Conservation (phyloP, 2,329 filamentous ascomycete genomes). For the Graphilbum sp. region DNA sequence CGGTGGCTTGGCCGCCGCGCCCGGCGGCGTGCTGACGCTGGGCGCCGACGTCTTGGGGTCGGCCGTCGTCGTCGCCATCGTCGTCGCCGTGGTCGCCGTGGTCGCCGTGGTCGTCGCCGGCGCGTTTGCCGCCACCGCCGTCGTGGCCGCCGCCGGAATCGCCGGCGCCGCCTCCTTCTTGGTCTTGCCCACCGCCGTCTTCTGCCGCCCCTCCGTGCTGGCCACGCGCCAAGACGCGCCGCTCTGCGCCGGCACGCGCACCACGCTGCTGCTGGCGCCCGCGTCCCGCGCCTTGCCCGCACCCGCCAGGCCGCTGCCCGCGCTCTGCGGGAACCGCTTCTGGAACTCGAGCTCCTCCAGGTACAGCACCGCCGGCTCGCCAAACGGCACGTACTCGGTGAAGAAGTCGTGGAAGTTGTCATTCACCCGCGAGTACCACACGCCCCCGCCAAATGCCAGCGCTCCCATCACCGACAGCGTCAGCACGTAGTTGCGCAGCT, state of each 20-base stretch:
- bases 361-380: constrained; percentile 87
- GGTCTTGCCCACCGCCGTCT: constrained; percentile 13
- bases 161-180: constrained; percentile 8
- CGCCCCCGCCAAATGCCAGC: constrained; percentile 69
- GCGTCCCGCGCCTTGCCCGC: constrained; percentile 36
- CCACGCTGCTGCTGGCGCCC: too few species aligned
- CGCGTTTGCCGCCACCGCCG: constrained; percentile 11
- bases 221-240: constrained; percentile 69
- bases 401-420: constrained; percentile 99
- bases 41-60: too few species aligned
- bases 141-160: constrained; percentile 7
- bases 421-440: constrained; percentile 83
- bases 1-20: too few species aligned
- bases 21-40: too few species aligned
- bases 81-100: neutral
- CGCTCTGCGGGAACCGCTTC: constrained; percentile 53
- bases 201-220: constrained; percentile 45
- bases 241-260: constrained; percentile 73
- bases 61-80: neutral
- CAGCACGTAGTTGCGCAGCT: constrained; percentile 62
- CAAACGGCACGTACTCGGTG: constrained; percentile 88
- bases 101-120: too few species aligned
- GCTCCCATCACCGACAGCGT: constrained; percentile 61
- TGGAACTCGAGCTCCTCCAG: constrained; percentile 90
- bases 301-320: constrained; percentile 24